Base-by-base conservation (phyloP, 2,329 filamentous ascomycete genomes). In the Microascus cirrosus region DNA sequence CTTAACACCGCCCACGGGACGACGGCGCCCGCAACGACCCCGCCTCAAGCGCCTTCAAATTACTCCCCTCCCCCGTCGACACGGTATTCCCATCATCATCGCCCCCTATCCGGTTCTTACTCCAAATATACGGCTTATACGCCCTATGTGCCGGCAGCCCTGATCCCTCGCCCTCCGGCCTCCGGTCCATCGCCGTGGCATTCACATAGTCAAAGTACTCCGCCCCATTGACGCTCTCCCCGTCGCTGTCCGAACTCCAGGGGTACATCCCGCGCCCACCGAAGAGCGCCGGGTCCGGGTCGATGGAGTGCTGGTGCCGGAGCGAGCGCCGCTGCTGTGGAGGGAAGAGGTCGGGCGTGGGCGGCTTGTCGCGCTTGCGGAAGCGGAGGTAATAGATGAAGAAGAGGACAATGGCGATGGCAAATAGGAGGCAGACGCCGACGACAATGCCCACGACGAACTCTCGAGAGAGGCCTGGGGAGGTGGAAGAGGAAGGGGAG, bases 381-480 rank as follows among this genome's bases (percentile, higher is more conserved):
- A 54, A 34, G 28, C 53, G 53, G 62, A 74, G 77, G 66, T 82
- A 76, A 1, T 80, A 61, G 56, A 71, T 62, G 56, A 83, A 74
- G 1, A 83, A 69, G 2, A 66, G 71, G 1, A 69, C 61, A 1
- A 70, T 72, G 0, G 75, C 70, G 7, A 77, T 36, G 3, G 81
- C 65, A 1, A 75, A 64, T 0, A 78, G 67, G 0, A 69, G 69
- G 5, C 71, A 73, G 11, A 54, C 24, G 11, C 76, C 79, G 0
- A 81, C 65, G 0, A 71, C 72, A 50, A 83, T 82, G 20, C 80
- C 80, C 0, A 77, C 75, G 18, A 82, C 78, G n/a, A 76, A 75
- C 1, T 75, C 74, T 0, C 73, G 72, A 0, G 75, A 72, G 64
- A 82, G 72, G 5, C 22, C 22, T 12, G 6, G 6, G 6, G 45